phyloP scores from a whole-genome alignment of 1,284 basidiomycete genomes.

The Ceratobasidium sp. region DNA sequence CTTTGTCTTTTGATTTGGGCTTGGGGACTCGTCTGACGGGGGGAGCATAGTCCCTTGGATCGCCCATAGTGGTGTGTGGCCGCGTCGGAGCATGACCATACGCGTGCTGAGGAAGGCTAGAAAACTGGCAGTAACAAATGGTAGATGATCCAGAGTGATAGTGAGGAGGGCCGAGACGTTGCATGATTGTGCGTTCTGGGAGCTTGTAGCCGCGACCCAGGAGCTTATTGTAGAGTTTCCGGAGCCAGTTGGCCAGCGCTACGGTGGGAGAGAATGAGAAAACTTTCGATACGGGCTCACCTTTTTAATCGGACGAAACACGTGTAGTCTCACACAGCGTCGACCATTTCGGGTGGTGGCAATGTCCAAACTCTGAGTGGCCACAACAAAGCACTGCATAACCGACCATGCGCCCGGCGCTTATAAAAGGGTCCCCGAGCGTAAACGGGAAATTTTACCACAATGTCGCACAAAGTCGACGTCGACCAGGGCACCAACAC shows the following conservation, averaged over 20 bases:
- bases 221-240: not conserved
- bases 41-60: conserved; percentile 25
- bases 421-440: not conserved
- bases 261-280: not conserved
- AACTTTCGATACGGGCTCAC: not conserved
- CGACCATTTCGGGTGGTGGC: not conserved
- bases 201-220: not conserved
- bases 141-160: conserved; percentile 16
- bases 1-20: conserved; percentile 27
- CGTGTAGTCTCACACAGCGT: not conserved
- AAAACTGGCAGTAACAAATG: conserved; percentile 14
- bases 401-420: not conserved
- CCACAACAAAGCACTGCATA: not conserved
- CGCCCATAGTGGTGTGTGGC: not conserved
- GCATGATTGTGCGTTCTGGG: conserved; percentile 6
- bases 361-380: not conserved
- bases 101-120: not conserved
- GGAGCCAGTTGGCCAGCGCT: conserved; percentile 8
- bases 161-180: conserved; percentile 16
- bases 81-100: not conserved
- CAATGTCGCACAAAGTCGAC: conserved; percentile 3
- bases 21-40: conserved; percentile 26
- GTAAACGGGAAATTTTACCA: conserved; percentile 13
- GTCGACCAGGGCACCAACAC: conserved; percentile 63
- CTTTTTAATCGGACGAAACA: not conserved